Evolutionary conservation across 495 filamentous ascomycete species (phyloP).

Genomic region (Xylaria bambusicola): DNA sequence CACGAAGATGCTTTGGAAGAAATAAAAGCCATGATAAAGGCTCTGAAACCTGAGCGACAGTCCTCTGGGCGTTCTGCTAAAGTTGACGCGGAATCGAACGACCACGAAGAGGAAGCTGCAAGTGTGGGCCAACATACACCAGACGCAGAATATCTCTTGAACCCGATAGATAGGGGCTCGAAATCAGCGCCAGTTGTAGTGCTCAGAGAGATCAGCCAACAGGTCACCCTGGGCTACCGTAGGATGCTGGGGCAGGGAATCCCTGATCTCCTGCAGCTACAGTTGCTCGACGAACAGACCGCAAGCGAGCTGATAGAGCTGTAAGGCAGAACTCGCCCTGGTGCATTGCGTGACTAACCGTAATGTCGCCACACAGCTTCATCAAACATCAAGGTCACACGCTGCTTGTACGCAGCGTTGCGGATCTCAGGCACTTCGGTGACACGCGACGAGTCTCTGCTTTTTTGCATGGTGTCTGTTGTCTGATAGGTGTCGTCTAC

Average conservation of each 20-base stretch:
- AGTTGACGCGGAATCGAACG: neutral
- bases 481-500: slow-evolving; percentile 31
- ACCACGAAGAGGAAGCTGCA: slow-evolving; percentile 6
- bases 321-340: slow-evolving; percentile 16
- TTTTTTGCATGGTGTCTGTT: slow-evolving; percentile 34
- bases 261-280: slow-evolving; percentile 30
- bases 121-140: slow-evolving; percentile 13
- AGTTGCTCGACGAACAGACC: slow-evolving; percentile 31
- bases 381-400: slow-evolving; percentile 31
- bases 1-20: slow-evolving; percentile 31
- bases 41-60: slow-evolving; percentile 6
- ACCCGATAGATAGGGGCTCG: slow-evolving; percentile 31
- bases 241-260: slow-evolving; percentile 26
- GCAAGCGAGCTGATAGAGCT: slow-evolving; percentile 30
- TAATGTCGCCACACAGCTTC: slow-evolving; percentile 17
- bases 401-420: slow-evolving; percentile 26
- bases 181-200: slow-evolving; percentile 33
- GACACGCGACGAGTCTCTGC: slow-evolving; percentile 28
- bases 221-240: slow-evolving; percentile 26
- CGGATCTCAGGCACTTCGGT: slow-evolving; percentile 35
- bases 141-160: slow-evolving; percentile 26
- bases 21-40: slow-evolving; percentile 29
- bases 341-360: neutral
- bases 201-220: slow-evolving; percentile 30
- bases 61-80: neutral